phyloP scores from a whole-genome alignment of 305 asterid species.

The Fraxinus angustifolia region DNA sequence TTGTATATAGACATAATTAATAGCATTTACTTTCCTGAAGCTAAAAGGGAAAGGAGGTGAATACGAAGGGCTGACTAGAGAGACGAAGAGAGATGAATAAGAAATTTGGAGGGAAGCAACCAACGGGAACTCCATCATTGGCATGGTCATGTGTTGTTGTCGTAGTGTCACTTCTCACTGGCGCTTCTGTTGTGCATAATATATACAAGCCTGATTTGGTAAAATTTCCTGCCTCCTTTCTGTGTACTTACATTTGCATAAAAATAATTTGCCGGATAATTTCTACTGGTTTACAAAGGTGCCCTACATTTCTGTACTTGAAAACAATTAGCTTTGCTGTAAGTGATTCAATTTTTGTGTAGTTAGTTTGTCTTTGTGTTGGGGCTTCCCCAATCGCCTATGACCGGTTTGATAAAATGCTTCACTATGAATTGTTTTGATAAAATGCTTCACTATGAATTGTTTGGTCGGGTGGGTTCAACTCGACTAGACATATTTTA shows the following conservation, averaged over 20 bases:
- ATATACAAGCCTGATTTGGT: constrained; percentile 83
- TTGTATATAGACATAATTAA: not conserved
- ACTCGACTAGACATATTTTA: not conserved
- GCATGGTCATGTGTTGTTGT: constrained; percentile 70
- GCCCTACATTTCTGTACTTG: not conserved
- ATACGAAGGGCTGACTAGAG: not conserved
- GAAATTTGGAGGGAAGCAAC: constrained; percentile 63
- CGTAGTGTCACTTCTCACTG: constrained; percentile 68
- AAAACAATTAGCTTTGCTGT: not conserved
- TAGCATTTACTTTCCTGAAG: not conserved
- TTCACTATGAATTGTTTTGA: constrained; percentile 20
- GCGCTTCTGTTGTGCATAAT: constrained; percentile 79
- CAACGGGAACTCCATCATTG: constrained; percentile 81
- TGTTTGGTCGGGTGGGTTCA: not conserved
- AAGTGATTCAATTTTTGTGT: not conserved
- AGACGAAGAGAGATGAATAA: constrained; percentile 23
- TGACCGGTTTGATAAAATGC: constrained; percentile 49
- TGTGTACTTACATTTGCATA: not conserved
- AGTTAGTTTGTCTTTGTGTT: not conserved
- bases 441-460: constrained; percentile 27
- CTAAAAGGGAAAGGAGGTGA: not conserved
- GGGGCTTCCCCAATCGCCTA: not conserved
- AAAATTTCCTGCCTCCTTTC: not conserved
- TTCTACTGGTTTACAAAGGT: not conserved
- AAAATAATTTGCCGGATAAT: not conserved